Evolutionary conservation across 371 early-diverging fungal species (phyloP), one percentile per base, ranked within the genome.

Genomic region (Syncephalastrum contaminatum): DNA sequence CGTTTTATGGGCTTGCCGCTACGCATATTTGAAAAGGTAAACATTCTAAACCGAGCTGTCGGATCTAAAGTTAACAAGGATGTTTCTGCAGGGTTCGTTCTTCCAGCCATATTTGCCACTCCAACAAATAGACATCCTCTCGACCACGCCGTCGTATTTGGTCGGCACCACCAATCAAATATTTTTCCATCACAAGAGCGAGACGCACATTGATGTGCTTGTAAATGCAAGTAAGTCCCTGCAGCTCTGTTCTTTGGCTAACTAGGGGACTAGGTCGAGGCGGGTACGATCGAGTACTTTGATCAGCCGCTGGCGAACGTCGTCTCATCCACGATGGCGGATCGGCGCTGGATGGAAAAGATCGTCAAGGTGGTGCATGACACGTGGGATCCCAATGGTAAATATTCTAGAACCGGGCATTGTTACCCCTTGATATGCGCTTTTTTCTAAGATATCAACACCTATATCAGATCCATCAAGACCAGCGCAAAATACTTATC

Each of bases 31-130:
- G 89, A 87, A 47, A 78, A 87, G 69, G 88, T 85, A 45, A 41
- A 30, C 36, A 30, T 30, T 30, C 36, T 3, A 16, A 20, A 19
- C 36, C 36, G 36, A 30, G 10, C 18, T 51, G 51, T 6, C 2
- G 41, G 20, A 24, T 18, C 16, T n/a, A 12, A 21, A 46, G n/a
- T n/a, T 21, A 13, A 15, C 10, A 16, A 20, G 40, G 44, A 49
- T 42, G 36, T 16, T 52, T 54, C 42, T 13, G 2, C 53, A 87
- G 86, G 88, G 88, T 0, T 78, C 85, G 0, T 89, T 92, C 49
- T 90, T 90, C 58, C 92, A 90, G 54, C 93, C 93, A 8, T 93
- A 93, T 59, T 69, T 91, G 44, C 92, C 93, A 12, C 69, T 93
- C 10, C 93, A 93, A 58, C 93, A 93, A 62, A 88, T 93, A 21